Conservation (phyloP, 495 filamentous ascomycete species). For the Margaritispora aquatica region DNA sequence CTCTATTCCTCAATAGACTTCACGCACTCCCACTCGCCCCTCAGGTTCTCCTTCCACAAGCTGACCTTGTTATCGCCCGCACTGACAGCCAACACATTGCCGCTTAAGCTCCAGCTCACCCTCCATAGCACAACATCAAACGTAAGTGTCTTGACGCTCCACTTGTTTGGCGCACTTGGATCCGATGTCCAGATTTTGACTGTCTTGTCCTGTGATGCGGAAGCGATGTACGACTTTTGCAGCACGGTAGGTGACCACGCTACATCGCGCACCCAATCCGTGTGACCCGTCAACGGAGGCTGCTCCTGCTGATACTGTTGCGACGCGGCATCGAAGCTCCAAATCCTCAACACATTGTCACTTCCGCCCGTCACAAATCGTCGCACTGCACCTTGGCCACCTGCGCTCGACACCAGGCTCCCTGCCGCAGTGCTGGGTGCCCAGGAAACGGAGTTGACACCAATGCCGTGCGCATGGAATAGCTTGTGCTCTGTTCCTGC, state of each 20-base stretch:
- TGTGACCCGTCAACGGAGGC: conserved; percentile 65
- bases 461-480: conserved; percentile 86
- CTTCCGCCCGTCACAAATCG: conserved; percentile 91
- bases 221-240: conserved; percentile 91
- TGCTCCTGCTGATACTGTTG: conserved; percentile 47
- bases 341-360: conserved; percentile 89
- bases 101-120: conserved; percentile 95
- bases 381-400: conserved; percentile 52
- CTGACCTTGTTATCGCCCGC: conserved; percentile 96
- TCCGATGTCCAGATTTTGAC: conserved; percentile 93
- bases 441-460: conserved; percentile 94
- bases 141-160: conserved; percentile 74
- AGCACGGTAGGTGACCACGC: conserved; percentile 93
- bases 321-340: conserved; percentile 50
- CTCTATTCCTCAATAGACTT: conserved; percentile 89
- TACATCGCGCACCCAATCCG: conserved; percentile 97
- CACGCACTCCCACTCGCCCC: conserved; percentile 85
- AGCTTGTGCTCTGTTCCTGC: conserved; percentile 80
- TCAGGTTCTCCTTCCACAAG: conserved; percentile 78
- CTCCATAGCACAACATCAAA: conserved; percentile 92
- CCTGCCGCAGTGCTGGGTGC: conserved; percentile 78
- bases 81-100: conserved; percentile 91
- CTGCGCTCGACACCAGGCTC: conserved; percentile 65
- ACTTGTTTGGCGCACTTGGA: conserved; percentile 53
- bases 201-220: conserved; percentile 91